Evolutionary conservation across 1,284 basidiomycete genomes (phyloP), one percentile per base, ranked within the genome.

Genomic region (Leccinum holopus): DNA sequence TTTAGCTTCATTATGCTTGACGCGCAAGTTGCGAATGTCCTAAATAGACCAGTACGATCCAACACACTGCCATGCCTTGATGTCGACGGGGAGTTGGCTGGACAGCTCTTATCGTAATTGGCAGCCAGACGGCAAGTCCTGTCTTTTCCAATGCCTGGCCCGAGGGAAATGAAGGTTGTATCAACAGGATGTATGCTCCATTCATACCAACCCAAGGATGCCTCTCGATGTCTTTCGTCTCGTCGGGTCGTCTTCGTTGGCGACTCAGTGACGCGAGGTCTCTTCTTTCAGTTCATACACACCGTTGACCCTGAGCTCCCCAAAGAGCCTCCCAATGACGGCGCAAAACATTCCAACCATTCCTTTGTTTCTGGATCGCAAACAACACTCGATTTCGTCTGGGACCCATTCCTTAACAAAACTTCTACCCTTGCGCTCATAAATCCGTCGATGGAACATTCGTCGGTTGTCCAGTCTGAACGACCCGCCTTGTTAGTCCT

Each of bases 331-430:
- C 75, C 81, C 4, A 78, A 84, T 58, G 81, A 85, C 58, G 82
- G 83, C 16, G 79, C 82, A 63, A 93, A 90, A 75, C 93, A 95
- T 74, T 74, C 81, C 2, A 84, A 94, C 74, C 79, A 90, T 68
- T 73, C 70, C 3, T 77, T 85, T 21, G 71, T 75, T 18, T 79
- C 84, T 5, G 73, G 67, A 47, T 76, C 79, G 54, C 81, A 80
- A 39, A 80, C 84, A 35, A 75, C 81, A 32, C 73, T 94, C 16
- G 82, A 85, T 10, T 94, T 94, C 72, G 79, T 83, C 72, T 94
- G 92, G 92, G 89, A 91, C 65, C 89, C 88, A 14, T 95, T 86
- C 72, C 81, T 95, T 53, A 96, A 95, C 74, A 77, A 81, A 5
- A 85, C 90, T 1, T 84, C 85, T 16, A 66, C 78, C 25, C 66